Percentiles rank a stretch among this genome's conserved stretches.
These are phyloP conservation scores for Rutstroemia sp. DNA, from an alignment of 2,329 filamentous ascomycete species.

Conservation along the genomic window DNA sequence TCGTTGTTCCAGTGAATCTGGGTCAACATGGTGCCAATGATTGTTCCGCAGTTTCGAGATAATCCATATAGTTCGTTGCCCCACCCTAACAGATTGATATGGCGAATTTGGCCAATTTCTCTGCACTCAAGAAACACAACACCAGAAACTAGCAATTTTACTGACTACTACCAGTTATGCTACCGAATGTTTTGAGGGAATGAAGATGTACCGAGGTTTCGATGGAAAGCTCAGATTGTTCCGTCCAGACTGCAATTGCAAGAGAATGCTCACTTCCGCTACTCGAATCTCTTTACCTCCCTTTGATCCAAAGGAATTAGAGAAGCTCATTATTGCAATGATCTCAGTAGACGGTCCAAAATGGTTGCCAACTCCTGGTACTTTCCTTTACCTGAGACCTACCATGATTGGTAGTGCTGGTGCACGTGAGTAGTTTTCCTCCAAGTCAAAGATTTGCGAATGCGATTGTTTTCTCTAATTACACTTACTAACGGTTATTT, in stretches of 20 bases:
- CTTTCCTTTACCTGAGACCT: constrained; percentile 71
- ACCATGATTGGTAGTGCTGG: constrained; percentile 78
- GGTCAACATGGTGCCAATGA: not conserved
- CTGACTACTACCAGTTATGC: constrained; percentile 46
- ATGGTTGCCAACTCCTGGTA: constrained; percentile 70
- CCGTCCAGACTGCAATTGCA: constrained; percentile 52
- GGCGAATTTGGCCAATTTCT: too few species aligned
- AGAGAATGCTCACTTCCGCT: constrained; percentile 42
- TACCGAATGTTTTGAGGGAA: constrained; percentile 84
- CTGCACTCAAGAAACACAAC: not conserved
- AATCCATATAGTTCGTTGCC: too few species aligned
- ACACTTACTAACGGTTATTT: not conserved
- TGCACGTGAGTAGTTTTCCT: constrained; percentile 35
- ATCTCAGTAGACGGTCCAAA: constrained; percentile 65
- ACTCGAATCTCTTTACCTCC: constrained; percentile 65
- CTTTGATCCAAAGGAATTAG: constrained; percentile 64
- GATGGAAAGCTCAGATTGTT: constrained; percentile 58
- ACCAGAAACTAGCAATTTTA: not conserved
- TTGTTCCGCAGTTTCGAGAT: not conserved
- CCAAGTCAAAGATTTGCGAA: not conserved
- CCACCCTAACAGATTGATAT: too few species aligned
- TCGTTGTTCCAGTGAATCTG: not conserved
- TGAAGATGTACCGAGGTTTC: constrained; percentile 73
- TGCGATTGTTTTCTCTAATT: not conserved
- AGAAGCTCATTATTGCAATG: constrained; percentile 66